Evolutionary conservation across 495 filamentous ascomycete species (phyloP).

Genomic region (Talaromyces ruber): DNA sequence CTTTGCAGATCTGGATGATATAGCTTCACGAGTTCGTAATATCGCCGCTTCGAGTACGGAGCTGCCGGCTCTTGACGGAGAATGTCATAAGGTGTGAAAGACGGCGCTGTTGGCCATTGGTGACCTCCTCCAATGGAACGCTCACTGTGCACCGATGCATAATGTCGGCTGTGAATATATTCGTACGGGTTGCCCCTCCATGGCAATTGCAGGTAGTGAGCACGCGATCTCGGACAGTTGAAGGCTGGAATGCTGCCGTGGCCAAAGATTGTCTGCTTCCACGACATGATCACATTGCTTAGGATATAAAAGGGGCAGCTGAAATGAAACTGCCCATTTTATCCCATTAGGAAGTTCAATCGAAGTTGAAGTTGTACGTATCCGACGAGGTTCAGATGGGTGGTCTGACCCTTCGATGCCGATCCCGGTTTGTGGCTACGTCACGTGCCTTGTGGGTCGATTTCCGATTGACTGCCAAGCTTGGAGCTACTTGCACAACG

Average conservation of each 20-base stretch:
- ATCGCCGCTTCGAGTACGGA: constrained; percentile 73
- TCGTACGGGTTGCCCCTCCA: constrained; percentile 1
- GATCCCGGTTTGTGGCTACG: not conserved
- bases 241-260: constrained; percentile 19
- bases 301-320: not conserved
- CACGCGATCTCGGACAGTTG: constrained; percentile 13
- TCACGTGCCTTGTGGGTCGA: not conserved
- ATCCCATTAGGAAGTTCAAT: not conserved
- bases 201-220: not conserved
- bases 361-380: not conserved
- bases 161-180: constrained; percentile 12
- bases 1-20: constrained; percentile 82
- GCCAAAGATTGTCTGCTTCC: constrained; percentile 18
- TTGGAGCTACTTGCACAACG: not conserved
- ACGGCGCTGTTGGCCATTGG: constrained; percentile 25
- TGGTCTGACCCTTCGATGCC: not conserved
- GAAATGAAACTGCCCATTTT: constrained; percentile 4
- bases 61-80: constrained; percentile 53
- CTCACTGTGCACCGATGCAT: constrained; percentile 21
- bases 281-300: constrained; percentile 34
- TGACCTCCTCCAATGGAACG: constrained; percentile 10
- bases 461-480: not conserved
- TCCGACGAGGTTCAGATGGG: not conserved
- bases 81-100: constrained; percentile 84
- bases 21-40: constrained; percentile 85